phyloP scores from a whole-genome alignment of 192 early-diverging fungal species.

The Entomortierella beljakovae region DNA sequence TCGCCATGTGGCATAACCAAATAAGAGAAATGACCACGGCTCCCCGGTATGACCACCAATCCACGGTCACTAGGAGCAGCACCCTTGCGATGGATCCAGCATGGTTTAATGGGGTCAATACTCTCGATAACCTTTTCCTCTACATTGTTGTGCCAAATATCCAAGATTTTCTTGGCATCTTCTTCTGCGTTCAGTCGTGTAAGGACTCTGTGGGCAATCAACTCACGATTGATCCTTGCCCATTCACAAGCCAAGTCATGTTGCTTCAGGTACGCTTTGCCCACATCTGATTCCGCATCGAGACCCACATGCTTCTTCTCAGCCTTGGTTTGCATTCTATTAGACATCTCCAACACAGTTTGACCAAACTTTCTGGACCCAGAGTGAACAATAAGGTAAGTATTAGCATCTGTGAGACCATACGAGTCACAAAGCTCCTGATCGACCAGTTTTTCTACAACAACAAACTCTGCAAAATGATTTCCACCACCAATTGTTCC shows the following conservation, averaged over 20 bases:
- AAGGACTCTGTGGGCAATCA: slow-evolving; percentile 66
- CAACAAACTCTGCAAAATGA: slow-evolving; percentile 70
- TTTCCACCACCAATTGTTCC: slow-evolving; percentile 73
- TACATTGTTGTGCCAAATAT: slow-evolving; percentile 71
- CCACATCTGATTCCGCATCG: slow-evolving; percentile 32
- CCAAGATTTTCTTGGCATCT: slow-evolving; percentile 55
- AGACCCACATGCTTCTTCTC: slow-evolving; percentile 44
- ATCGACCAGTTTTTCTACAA: slow-evolving; percentile 53
- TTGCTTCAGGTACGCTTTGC: slow-evolving; percentile 52
- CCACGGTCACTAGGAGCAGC: slow-evolving; percentile 67
- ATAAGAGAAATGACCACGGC: slow-evolving; percentile 66
- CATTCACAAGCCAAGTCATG: slow-evolving; percentile 63
- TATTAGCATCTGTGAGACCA: slow-evolving; percentile 25
- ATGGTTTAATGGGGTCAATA: slow-evolving; percentile 9
- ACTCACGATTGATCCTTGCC: slow-evolving; percentile 63
- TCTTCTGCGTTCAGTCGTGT: slow-evolving; percentile 43
- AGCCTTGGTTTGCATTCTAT: slow-evolving; percentile 33
- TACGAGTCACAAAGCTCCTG: slow-evolving; percentile 32
- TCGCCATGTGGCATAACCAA: slow-evolving; percentile 62
- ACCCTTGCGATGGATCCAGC: slow-evolving; percentile 70
- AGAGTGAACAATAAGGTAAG: slow-evolving; percentile 63
- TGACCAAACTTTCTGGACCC: slow-evolving; percentile 69
- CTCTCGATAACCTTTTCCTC: slow-evolving; percentile 40
- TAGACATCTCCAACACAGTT: slow-evolving; percentile 56
- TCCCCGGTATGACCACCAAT: slow-evolving; percentile 68